A percentile compares a stretch with the other conserved stretches of the same genome.
These are phyloP conservation scores for Carex myosuroides DNA, from an alignment of 176 grass and related monocot genomes.

Conservation along the genomic window DNA sequence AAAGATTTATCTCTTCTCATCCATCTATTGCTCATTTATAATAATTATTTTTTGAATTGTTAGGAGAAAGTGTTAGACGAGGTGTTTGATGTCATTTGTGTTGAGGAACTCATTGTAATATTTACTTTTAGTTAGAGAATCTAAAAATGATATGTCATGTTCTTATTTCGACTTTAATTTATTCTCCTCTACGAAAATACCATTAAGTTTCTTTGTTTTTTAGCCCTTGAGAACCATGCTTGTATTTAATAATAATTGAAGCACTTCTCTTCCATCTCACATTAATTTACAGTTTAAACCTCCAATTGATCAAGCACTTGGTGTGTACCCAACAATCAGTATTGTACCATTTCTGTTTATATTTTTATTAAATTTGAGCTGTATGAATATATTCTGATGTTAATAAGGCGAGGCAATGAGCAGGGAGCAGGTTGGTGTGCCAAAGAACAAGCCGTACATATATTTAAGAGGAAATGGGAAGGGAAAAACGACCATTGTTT, in stretches of 20 bases:
- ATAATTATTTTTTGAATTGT: not conserved
- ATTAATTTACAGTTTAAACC: not conserved
- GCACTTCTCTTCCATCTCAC: not conserved
- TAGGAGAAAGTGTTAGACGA: not conserved
- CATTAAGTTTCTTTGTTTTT: not conserved
- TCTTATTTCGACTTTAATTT: not conserved
- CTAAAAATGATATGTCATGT: not conserved
- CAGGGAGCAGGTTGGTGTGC: conserved; percentile 68
- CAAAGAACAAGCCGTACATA: conserved; percentile 61
- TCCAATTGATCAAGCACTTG: not conserved
- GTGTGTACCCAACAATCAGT: not conserved
- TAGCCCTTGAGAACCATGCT: not conserved
- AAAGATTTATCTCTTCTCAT: not conserved
- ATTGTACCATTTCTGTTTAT: not conserved
- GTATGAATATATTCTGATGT: not conserved
- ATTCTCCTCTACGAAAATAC: not conserved
- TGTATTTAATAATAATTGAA: not conserved
- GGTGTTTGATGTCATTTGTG: not conserved
- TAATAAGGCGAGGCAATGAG: not conserved
- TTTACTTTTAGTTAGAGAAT: not conserved
- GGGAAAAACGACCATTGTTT: conserved; percentile 53
- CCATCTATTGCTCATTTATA: not conserved
- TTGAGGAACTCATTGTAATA: not conserved
- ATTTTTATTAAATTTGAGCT: not conserved
- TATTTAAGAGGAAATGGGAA: conserved; percentile 73